Conservation (phyloP, 1,284 basidiomycete species). For the Spongispora temasekensis region DNA sequence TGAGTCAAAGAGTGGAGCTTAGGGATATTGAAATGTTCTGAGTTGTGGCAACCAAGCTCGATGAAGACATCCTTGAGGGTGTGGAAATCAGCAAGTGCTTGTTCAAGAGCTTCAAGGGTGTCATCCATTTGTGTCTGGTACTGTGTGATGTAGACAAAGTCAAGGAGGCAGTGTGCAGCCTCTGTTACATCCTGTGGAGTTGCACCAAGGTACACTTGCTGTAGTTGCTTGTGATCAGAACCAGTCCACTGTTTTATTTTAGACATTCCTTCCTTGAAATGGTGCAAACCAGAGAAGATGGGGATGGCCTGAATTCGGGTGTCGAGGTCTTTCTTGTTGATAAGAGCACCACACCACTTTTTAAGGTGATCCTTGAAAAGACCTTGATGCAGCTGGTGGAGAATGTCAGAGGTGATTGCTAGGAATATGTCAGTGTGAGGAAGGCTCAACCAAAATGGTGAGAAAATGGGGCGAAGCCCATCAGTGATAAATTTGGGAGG, state of each 20-base stretch:
- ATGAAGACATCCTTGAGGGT: neutral
- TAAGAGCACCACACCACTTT: neutral
- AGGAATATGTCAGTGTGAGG: neutral
- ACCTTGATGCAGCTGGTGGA: neutral
- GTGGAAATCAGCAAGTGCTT: neutral
- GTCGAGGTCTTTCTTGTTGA: neutral
- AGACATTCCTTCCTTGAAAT: neutral
- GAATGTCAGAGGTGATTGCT: neutral
- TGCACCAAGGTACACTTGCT: neutral
- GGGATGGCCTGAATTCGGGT: neutral
- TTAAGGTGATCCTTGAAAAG: constrained; percentile 7
- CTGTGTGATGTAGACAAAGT: constrained; percentile 2
- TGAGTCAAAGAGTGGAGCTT: constrained; percentile 6
- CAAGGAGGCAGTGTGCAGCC: neutral
- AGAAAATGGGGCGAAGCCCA: neutral
- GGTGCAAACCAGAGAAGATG: neutral
- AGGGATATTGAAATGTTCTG: constrained; percentile 12
- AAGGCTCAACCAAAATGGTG: neutral
- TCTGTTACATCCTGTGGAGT: neutral
- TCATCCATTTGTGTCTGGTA: neutral
- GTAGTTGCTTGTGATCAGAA: neutral
- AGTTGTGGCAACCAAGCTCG: neutral
- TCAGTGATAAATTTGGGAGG: constrained; percentile 1
- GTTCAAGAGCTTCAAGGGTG: neutral
- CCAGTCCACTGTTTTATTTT: neutral